These are phyloP conservation scores for Casaregolazyma suthepensis DNA, from an alignment of 1,139 yeast species.

Conservation along the genomic window DNA sequence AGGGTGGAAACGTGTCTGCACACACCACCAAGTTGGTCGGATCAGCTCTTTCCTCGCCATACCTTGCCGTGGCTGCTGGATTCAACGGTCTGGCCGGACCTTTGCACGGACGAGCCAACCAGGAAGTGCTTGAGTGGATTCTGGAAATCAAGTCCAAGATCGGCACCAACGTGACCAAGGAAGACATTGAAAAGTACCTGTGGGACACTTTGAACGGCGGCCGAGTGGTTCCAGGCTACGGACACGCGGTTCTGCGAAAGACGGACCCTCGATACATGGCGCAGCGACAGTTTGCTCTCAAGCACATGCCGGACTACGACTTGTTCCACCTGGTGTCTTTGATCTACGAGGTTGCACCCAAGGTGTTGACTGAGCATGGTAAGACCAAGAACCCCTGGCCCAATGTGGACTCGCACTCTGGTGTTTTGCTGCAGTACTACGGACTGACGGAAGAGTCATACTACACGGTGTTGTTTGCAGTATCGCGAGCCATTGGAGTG, in stretches of 20 bases:
- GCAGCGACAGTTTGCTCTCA: slow-evolving; percentile 94
- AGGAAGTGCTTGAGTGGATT: slow-evolving; percentile 96
- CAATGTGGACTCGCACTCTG: slow-evolving; percentile 56
- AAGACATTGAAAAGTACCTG: slow-evolving; percentile 81
- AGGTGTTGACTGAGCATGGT: slow-evolving; percentile 50
- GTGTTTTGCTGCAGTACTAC: slow-evolving; percentile 53
- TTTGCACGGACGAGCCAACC: slow-evolving; percentile 97
- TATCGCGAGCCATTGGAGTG: slow-evolving; percentile 53
- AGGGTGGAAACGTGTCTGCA: slow-evolving; percentile 98
- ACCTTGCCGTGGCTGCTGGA: slow-evolving; percentile 91
- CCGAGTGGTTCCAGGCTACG: slow-evolving; percentile 97
- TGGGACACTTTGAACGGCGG: slow-evolving; percentile 93
- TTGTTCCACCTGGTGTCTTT: slow-evolving; percentile 87
- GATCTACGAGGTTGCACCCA: slow-evolving; percentile 47
- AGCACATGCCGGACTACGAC: slow-evolving; percentile 96
- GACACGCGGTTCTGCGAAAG: slow-evolving; percentile 95
- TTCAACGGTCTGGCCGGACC: slow-evolving; percentile 98
- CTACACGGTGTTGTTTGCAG: slow-evolving; percentile 57
- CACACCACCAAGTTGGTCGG: slow-evolving; percentile 98
- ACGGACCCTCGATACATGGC: slow-evolving; percentile 98
- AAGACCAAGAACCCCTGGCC: slow-evolving; percentile 63
- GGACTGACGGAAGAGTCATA: slow-evolving; percentile 50
- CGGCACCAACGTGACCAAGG: slow-evolving; percentile 70
- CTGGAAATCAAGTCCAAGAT: slow-evolving; percentile 74
- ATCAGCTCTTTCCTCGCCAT: slow-evolving; percentile 92